Base-by-base conservation (phyloP, 345 rosid genomes). In the Arabidopsis suecica region DNA sequence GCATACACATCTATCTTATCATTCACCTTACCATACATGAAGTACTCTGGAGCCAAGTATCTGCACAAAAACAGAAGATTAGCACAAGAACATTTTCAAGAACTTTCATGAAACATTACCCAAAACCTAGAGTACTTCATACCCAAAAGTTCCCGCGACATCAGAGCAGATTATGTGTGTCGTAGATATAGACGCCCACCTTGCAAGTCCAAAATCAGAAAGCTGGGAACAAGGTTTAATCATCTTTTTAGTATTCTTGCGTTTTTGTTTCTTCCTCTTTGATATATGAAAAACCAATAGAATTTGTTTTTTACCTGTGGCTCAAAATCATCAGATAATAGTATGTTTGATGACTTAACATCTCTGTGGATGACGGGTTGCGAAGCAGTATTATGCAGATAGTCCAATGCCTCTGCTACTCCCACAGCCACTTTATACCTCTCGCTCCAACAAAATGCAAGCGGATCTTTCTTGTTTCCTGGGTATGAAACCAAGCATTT, bases 101-200 rank as follows among this genome's bases (percentile, higher is more conserved):
- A 74, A 61, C 33, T 67, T 25, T 28, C 14, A 37, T 61, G 5
- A 61, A 42, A 58, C 28, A 58, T 51, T 7, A 62, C 22, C 61
- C 1, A 13, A 40, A 30, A 70, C 38, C 2, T 1, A 28, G 6
- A 48, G 16, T 58, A 58, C 28, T 45, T 66, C 91, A 65, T 69
- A 91, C 97, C 99, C 99, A 73, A 96, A 96, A 40, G 99, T 96
- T 81, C 99, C 99, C 1, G 94, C 84, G 9, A 96, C 96, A 59
- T 93, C 97, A 1, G 88, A 79, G 88, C 93, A 89, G 36, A 83
- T 82, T 45, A 83, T 83, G 68, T 87, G 85, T 10, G 94, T 71
- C 41, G 94, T 82, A 32, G 91, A 84, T 34, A 83, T 80, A 2
- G 92, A 82, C 34, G 83, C 88, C 92, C 93, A 87, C 75, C 82